Percentiles rank a stretch among this genome's conserved stretches.
phyloP scores from a whole-genome alignment of 257 asterid genomes.

The Solanum pennellii region DNA sequence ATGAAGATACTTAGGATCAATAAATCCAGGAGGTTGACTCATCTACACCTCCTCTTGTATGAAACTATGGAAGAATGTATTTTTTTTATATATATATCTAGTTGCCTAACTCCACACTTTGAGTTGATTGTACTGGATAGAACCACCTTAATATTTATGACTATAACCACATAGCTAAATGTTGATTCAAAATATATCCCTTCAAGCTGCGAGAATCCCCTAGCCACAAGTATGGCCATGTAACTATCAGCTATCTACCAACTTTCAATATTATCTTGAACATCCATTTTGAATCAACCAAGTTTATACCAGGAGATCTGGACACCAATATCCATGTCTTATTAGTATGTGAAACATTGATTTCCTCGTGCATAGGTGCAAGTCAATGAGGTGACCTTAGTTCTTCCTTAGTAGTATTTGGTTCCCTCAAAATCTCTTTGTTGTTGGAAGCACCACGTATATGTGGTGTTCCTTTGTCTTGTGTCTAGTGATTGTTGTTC shows the following conservation, averaged over 20 bases:
- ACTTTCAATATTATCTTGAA: too few relatives aligned
- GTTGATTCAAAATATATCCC: not conserved
- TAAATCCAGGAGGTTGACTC: not conserved
- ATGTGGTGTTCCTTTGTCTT: not conserved
- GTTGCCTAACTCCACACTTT: too few relatives aligned
- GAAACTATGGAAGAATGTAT: not conserved
- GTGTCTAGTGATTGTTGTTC: not conserved
- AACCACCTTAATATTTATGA: too few relatives aligned
- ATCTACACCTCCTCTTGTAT: not conserved
- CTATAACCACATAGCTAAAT: too few relatives aligned
- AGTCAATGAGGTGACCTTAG: not conserved
- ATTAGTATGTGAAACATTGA: not conserved
- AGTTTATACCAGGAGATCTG: not conserved
- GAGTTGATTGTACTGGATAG: too few relatives aligned
- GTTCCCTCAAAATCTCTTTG: not conserved
- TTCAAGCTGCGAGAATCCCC: not conserved
- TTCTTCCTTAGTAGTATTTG: not conserved
- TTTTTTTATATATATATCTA: too few relatives aligned
- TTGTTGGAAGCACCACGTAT: too few relatives aligned
- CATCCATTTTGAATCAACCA: not conserved
- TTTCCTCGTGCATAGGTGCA: not conserved
- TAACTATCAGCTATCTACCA: too few relatives aligned
- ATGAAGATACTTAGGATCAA: not conserved
- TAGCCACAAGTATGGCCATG: not conserved
- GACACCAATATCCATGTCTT: not conserved